These are phyloP conservation scores for Centella asiatica DNA, from an alignment of 129 eudicot genomes.

Conservation along the genomic window DNA sequence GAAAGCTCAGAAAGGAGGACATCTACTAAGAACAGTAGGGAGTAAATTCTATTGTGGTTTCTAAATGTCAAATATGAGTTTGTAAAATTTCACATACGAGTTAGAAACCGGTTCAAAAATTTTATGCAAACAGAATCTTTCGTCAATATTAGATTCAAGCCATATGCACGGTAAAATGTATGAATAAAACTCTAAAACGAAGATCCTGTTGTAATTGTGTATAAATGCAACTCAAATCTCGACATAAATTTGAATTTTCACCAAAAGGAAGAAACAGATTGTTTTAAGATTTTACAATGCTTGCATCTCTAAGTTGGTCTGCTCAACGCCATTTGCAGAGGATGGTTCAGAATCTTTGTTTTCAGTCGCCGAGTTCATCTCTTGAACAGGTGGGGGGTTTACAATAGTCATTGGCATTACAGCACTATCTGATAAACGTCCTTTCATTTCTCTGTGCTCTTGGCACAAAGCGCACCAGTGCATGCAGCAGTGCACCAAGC, in stretches of 20 bases:
- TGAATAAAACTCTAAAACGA: not conserved
- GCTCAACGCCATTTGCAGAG: constrained; percentile 41
- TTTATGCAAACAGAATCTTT: no score
- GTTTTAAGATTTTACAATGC: constrained; percentile 33
- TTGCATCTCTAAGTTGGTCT: constrained; percentile 69
- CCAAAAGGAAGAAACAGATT: not conserved
- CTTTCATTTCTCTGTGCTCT: constrained; percentile 94
- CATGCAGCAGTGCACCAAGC: constrained; percentile 97
- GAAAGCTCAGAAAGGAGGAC: no score
- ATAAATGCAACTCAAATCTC: constrained; percentile 13
- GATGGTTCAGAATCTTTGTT: constrained; percentile 33
- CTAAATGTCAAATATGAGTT: no score
- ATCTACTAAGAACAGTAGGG: no score
- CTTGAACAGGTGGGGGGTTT: constrained; percentile 86
- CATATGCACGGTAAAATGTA: no score
- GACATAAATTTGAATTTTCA: not conserved
- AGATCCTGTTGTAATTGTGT: not conserved
- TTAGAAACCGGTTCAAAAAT: no score
- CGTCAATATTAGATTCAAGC: no score
- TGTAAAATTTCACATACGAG: no score
- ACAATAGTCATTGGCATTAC: constrained; percentile 76
- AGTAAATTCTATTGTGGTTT: no score
- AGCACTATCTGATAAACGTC: constrained; percentile 59
- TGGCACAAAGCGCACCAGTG: constrained; percentile 99
- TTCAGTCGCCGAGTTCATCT: constrained; percentile 47